A percentile compares a stretch with the other conserved stretches of the same genome.
phyloP scores from a whole-genome alignment of 2,329 filamentous ascomycete species.

The Venturia carpophila region DNA sequence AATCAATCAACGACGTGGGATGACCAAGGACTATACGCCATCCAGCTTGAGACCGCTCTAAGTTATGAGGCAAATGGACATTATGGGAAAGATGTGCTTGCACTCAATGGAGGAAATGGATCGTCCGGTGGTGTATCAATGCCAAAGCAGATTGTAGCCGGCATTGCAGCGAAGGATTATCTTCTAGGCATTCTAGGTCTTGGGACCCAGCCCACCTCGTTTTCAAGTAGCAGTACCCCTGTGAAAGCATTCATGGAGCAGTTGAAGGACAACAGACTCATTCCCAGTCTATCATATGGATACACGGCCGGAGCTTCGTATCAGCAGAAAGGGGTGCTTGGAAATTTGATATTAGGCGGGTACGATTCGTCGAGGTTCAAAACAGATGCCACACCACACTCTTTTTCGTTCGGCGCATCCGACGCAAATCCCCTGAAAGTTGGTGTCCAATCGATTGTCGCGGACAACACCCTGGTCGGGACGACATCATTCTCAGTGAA shows the following conservation, averaged over 20 bases:
- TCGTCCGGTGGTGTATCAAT: slow-evolving; percentile 24
- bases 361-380: slow-evolving; percentile 31
- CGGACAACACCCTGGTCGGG: slow-evolving; percentile 19
- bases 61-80: slow-evolving; percentile 27
- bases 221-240: slow-evolving; percentile 30
- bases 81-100: slow-evolving; percentile 32
- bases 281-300: slow-evolving; percentile 33
- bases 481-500: slow-evolving; percentile 20
- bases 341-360: slow-evolving; percentile 31
- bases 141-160: slow-evolving; percentile 31
- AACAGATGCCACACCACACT: slow-evolving; percentile 23
- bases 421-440: slow-evolving; percentile 22
- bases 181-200: slow-evolving; percentile 35
- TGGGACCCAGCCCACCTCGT: slow-evolving; percentile 32
- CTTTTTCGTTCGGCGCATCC: slow-evolving; percentile 23
- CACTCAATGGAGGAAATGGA: slow-evolving; percentile 25
- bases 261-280: slow-evolving; percentile 27
- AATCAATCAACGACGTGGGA: slow-evolving; percentile 30
- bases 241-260: slow-evolving; percentile 28
- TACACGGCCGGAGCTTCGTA: slow-evolving; percentile 36
- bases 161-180: slow-evolving; percentile 30
- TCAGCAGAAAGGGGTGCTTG: slow-evolving; percentile 15
- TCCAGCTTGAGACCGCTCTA: slow-evolving; percentile 27
- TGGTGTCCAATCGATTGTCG: slow-evolving; percentile 24
- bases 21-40: slow-evolving; percentile 27